A percentile compares a stretch with the other conserved stretches of the same genome.
phyloP scores from a whole-genome alignment of 164 flowering plant species.

The Umbilicus rupestris region DNA sequence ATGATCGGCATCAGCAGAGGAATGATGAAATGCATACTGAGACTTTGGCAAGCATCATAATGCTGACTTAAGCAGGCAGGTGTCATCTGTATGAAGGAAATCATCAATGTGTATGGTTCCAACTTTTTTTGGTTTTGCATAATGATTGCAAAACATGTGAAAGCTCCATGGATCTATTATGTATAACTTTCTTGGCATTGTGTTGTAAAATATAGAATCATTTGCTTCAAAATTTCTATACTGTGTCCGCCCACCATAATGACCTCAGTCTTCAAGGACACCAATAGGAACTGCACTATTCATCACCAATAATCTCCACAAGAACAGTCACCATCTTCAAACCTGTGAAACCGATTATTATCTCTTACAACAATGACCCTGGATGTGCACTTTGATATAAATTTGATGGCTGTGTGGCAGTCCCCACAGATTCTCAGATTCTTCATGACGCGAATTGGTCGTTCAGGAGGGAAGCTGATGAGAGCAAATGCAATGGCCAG shows the following conservation, averaged over 20 bases:
- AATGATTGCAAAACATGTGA: not conserved
- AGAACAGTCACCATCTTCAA: slow-evolving; percentile 77
- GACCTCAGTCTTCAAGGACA: not conserved
- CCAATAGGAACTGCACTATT: not conserved
- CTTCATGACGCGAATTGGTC: slow-evolving; percentile 84
- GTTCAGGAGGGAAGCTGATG: slow-evolving; percentile 49
- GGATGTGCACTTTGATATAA: slow-evolving; percentile 62
- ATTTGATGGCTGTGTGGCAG: slow-evolving; percentile 83
- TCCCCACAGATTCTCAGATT: slow-evolving; percentile 90
- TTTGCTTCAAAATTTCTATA: not conserved
- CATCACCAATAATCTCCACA: slow-evolving; percentile 87
- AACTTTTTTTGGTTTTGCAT: not conserved
- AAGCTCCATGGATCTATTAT: not conserved
- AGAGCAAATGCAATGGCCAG: slow-evolving; percentile 83
- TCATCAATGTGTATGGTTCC: not conserved
- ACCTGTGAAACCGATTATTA: slow-evolving; percentile 76
- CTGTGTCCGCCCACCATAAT: not conserved
- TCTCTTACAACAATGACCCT: slow-evolving; percentile 77
- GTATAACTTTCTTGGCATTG: not conserved
- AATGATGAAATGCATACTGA: not conserved
- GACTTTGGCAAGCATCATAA: not conserved
- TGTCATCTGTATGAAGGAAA: not conserved
- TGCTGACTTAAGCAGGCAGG: not conserved
- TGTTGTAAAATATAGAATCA: not conserved
- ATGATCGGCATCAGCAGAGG: not conserved